Conservation (phyloP, 2,329 filamentous ascomycete species). For the Botrytis tulipae region DNA sequence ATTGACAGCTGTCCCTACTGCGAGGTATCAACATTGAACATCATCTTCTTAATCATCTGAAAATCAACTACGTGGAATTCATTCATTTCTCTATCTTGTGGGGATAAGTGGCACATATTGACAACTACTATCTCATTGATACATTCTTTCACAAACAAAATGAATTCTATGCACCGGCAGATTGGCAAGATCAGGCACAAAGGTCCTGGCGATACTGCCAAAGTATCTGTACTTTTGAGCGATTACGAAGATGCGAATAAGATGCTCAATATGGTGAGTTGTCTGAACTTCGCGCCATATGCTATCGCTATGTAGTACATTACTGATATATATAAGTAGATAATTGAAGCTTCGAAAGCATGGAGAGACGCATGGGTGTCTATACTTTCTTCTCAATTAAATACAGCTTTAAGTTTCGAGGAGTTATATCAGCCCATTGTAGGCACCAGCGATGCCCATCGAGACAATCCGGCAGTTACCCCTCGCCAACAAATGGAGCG, state of each 20-base stretch:
- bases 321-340: constrained; percentile 46
- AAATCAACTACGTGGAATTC: constrained; percentile 6
- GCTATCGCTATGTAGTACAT: neutral
- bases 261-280: constrained; percentile 65
- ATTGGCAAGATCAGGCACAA: constrained; percentile 70
- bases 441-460: constrained; percentile 58
- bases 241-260: constrained; percentile 80
- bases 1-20: constrained; percentile 7
- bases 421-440: constrained; percentile 74
- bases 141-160: constrained; percentile 40
- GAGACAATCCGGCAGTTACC: constrained; percentile 57
- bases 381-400: constrained; percentile 67
- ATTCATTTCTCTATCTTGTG: constrained; percentile 3
- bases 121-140: constrained; percentile 5
- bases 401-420: constrained; percentile 66
- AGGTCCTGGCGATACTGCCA: constrained; percentile 70
- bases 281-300: constrained; percentile 10
- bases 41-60: neutral
- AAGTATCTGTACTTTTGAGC: constrained; percentile 70
- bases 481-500: constrained; percentile 62
- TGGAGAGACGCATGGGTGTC: constrained; percentile 79
- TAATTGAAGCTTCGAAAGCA: constrained; percentile 70
- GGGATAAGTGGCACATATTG: constrained; percentile 11
- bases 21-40: neutral
- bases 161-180: constrained; percentile 72